Percentiles rank a stretch among this genome's conserved stretches.
Conservation (phyloP, 2,329 filamentous ascomycete species). For the Xylaria sp. region DNA sequence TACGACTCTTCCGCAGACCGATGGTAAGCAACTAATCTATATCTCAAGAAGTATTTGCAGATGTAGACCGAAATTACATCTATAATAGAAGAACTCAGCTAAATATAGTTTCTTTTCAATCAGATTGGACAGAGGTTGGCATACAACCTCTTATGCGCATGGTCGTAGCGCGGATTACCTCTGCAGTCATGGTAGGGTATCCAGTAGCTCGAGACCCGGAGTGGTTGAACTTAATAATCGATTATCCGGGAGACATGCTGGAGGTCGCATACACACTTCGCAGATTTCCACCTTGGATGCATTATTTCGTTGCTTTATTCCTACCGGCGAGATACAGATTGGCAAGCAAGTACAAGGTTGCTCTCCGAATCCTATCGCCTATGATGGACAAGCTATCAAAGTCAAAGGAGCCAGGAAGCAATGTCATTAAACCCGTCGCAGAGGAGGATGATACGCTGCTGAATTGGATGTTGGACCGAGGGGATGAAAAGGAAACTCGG, state of each 20-base stretch:
- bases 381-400: not conserved
- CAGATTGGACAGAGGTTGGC: not conserved
- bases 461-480: not conserved
- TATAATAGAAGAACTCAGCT: not conserved
- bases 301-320: not conserved
- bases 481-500: not conserved
- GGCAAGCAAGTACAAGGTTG: not conserved
- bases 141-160: not conserved
- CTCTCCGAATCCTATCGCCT: not conserved
- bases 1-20: not conserved
- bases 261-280: not conserved
- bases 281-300: not conserved
- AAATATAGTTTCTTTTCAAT: not conserved
- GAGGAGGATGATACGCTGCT: not conserved
- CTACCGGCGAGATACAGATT: not conserved
- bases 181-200: not conserved
- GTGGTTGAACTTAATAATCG: not conserved
- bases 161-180: not conserved
- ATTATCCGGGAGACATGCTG: not conserved
- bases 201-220: not conserved
- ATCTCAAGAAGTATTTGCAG: not conserved
- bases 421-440: not conserved
- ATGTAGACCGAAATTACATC: not conserved
- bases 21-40: not conserved
- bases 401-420: not conserved